Base-by-base conservation (phyloP, 768 basidiomycete species). In the Suillus subalutaceus region DNA sequence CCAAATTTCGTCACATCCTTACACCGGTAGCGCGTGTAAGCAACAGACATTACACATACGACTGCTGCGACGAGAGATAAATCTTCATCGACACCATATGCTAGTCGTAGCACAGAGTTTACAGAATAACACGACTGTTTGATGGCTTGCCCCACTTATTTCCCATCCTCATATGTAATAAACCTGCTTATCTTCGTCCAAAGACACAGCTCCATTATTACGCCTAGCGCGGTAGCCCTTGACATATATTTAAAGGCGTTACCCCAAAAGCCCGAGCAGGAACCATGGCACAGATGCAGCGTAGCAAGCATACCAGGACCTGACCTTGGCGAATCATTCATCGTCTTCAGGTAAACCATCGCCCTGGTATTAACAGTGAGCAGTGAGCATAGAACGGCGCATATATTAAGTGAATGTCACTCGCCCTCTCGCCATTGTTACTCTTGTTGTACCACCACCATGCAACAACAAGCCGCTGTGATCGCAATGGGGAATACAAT, bases 221-320 rank as follows among this genome's bases (percentile, higher is more conserved):
- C 87, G 80, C 64, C 87, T 81, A 10, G 84, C 66, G 18, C 82
- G 79, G 68, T 86, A 81, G 50, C 80, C 74, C 35, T 77, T 4
- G 74, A 73, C 4, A 79, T 82, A 77, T 85, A 88, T 73, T 90
- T 90, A 79, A 85, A 89, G 4, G 87, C 91, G 64, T 93, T 87
- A 1, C 90, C 87, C n/a, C 0, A 82, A 85, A 30, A 96, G 69
- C 26, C 95, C 96, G 52, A 97, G 71, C 60, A 97, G 73, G 82
- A 92, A 96, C 89, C 90, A 96, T 0, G 96, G 96, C 3, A 98
- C 86, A 12, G 92, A 94, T 2, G 93, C 94, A 97, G 72, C 3
- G 92, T 96, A 23, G 84, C 88, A 65, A 96, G 66, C 0, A 82
- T 65, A 18, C 85, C 83, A 0, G 88, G 83, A 6, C 85, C 82